Evolutionary conservation across 371 early-diverging fungal genomes (phyloP).

Genomic region (Apophysomyces ossiformis): DNA sequence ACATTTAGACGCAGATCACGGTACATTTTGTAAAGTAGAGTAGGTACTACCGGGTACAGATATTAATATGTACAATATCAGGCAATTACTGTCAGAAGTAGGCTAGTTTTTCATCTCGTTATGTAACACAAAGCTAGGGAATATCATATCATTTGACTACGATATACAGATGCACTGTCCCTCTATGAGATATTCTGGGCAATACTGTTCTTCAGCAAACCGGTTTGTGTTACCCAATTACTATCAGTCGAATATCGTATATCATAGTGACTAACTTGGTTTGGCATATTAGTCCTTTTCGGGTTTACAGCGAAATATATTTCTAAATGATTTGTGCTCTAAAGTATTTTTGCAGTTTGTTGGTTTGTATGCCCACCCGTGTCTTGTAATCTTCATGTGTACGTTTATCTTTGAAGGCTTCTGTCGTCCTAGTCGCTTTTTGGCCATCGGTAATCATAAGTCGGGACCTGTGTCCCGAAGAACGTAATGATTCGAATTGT

Average conservation of each 20-base stretch:
- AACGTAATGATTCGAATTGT: constrained; percentile 45
- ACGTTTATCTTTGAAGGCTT: constrained; percentile 62
- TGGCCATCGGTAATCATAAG: constrained; percentile 48
- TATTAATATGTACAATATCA: constrained; percentile 1
- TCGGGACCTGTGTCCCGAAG: constrained; percentile 22
- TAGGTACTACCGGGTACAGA: background rate
- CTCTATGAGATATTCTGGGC: background rate
- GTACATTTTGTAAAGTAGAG: background rate
- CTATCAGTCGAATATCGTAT: background rate
- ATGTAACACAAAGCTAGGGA: background rate
- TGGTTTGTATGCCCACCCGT: constrained; percentile 80
- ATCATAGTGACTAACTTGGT: constrained; percentile 1
- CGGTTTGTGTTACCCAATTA: background rate
- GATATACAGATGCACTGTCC: background rate
- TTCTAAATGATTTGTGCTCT: constrained; percentile 76
- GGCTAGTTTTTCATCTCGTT: background rate
- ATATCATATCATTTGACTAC: background rate
- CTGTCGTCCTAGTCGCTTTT: constrained; percentile 29
- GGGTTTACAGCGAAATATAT: constrained; percentile 3
- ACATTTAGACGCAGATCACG: background rate
- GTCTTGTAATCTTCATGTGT: constrained; percentile 70
- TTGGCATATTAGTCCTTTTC: constrained; percentile 4
- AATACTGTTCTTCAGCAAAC: background rate
- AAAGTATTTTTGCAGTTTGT: constrained; percentile 87
- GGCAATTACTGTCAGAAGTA: constrained; percentile 2